Conservation (phyloP, 148 eudicot species). For the Rhododendron mucronatum region DNA sequence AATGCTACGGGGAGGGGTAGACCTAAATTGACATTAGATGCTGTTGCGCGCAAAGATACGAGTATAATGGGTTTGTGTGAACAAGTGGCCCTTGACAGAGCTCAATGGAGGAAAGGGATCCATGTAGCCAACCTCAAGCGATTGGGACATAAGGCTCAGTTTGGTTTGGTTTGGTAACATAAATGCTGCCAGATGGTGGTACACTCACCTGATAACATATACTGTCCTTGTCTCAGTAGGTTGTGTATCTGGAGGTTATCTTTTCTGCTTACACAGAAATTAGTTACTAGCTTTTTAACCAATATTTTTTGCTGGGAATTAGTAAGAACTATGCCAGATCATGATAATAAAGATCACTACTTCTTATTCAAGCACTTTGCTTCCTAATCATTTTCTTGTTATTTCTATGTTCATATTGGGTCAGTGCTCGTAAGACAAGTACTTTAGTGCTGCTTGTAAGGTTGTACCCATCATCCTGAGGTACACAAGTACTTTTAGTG, state of each 20-base stretch:
- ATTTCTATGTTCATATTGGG: neutral
- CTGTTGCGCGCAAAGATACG: too few relatives aligned
- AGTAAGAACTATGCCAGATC: neutral
- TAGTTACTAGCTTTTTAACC: neutral
- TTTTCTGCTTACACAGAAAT: neutral
- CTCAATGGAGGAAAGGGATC: too few relatives aligned
- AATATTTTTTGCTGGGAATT: neutral
- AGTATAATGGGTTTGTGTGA: too few relatives aligned
- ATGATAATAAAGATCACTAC: neutral
- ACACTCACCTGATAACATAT: neutral
- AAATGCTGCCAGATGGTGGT: neutral
- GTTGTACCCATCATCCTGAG: neutral
- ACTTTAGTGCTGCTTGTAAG: neutral
- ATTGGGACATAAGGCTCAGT: too few relatives aligned
- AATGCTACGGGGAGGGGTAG: too few relatives aligned
- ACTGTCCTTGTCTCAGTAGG: neutral
- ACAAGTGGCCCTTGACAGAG: too few relatives aligned
- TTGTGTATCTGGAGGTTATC: neutral
- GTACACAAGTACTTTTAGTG: neutral
- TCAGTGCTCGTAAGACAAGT: neutral
- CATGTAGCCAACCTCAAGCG: too few relatives aligned
- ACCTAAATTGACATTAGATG: too few relatives aligned
- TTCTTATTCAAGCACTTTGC: neutral
- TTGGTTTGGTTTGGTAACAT: too few relatives aligned
- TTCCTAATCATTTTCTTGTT: neutral